phyloP scores from a whole-genome alignment of 768 basidiomycete species.

The Psilocybe sp. region DNA sequence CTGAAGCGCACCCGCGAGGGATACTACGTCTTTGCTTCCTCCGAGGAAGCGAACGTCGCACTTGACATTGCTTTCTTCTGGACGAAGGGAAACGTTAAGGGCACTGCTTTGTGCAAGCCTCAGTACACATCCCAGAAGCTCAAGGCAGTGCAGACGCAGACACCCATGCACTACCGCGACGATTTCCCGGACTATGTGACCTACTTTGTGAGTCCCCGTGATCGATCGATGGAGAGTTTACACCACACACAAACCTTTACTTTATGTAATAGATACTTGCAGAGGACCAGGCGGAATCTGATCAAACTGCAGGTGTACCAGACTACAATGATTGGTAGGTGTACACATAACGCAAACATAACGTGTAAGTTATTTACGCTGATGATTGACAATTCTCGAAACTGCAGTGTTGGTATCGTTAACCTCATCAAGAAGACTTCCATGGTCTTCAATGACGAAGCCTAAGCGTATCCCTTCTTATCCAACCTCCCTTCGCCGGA shows the following conservation, averaged over 20 bases:
- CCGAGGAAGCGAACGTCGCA: neutral
- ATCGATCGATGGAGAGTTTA: too few species aligned
- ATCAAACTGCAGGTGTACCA: neutral
- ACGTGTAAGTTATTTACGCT: too few species aligned
- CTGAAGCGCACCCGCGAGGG: neutral
- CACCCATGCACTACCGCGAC: neutral
- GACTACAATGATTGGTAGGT: constrained; percentile 1
- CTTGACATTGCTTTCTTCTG: neutral
- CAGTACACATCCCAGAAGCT: neutral
- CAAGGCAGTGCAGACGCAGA: neutral
- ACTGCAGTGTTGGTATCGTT: neutral
- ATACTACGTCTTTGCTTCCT: neutral
- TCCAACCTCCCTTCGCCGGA: too few species aligned
- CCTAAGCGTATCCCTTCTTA: too few species aligned
- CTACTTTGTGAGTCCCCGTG: constrained; percentile 1
- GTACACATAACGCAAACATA: too few species aligned
- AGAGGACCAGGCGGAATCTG: neutral
- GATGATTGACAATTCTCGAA: neutral
- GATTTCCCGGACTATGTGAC: neutral
- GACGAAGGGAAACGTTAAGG: neutral
- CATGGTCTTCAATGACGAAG: neutral
- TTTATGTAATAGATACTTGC: neutral
- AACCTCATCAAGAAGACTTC: neutral
- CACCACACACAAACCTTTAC: neutral
- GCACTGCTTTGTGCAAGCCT: neutral